phyloP scores from a whole-genome alignment of 192 early-diverging fungal genomes.

The Entomortierella parvispora region DNA sequence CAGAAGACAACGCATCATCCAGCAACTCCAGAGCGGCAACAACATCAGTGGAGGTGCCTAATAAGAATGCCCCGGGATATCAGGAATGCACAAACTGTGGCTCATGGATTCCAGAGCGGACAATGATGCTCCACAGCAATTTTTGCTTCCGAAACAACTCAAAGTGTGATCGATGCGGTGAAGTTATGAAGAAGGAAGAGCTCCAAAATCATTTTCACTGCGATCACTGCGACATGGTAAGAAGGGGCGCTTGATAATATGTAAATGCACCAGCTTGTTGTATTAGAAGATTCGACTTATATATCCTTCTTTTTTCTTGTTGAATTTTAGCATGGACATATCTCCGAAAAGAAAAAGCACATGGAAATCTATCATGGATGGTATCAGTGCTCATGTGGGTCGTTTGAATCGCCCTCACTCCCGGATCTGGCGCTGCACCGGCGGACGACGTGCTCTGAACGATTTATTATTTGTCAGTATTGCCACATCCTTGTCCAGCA shows the following conservation, averaged over 20 bases:
- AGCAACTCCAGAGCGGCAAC: neutral
- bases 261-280: slow-evolving; percentile 6
- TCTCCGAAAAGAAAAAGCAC: slow-evolving; percentile 74
- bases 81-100: slow-evolving; percentile 79
- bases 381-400: slow-evolving; percentile 70
- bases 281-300: neutral
- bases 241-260: neutral
- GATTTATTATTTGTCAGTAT: slow-evolving; percentile 84
- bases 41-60: slow-evolving; percentile 10
- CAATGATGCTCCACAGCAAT: slow-evolving; percentile 73
- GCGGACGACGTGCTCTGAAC: slow-evolving; percentile 72
- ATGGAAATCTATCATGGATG: slow-evolving; percentile 66
- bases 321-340: slow-evolving; percentile 52
- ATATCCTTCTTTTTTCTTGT: neutral
- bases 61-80: slow-evolving; percentile 30
- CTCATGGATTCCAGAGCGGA: slow-evolving; percentile 68
- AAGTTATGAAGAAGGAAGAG: slow-evolving; percentile 76
- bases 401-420: slow-evolving; percentile 39
- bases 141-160: slow-evolving; percentile 87
- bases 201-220: slow-evolving; percentile 88
- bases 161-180: slow-evolving; percentile 69
- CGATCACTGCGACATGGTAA: slow-evolving; percentile 65
- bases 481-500: slow-evolving; percentile 80
- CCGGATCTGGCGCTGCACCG: slow-evolving; percentile 73
- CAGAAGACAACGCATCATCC: slow-evolving; percentile 4